Base-by-base conservation (phyloP, 495 filamentous ascomycete genomes). In the Choiromyces venosus region DNA sequence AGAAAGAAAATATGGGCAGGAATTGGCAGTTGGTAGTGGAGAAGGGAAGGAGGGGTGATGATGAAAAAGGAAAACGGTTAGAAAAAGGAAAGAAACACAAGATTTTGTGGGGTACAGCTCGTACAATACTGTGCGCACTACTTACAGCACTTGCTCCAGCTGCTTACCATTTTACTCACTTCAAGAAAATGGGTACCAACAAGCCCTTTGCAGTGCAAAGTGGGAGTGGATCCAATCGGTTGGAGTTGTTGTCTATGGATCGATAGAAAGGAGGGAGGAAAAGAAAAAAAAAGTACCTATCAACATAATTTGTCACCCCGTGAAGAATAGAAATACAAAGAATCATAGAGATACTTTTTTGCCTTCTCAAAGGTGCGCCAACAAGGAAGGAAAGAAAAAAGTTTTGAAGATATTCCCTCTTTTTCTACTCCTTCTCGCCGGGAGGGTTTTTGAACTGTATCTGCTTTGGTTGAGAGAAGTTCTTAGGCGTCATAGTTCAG, bases 31-130 rank as follows among this genome's bases (percentile, higher is more conserved):
- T n/a, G n/a, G n/a, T 2, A 9, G n/a, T 56, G 44, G 44, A 52
- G 44, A 52, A n/a, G 44, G 21, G 44, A 52, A n/a, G 44, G 21
- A n/a, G 44, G 44, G 44, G 46, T 25, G 21, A n/a, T 61, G 52
- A 5, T 52, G 21, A 52, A 52, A 61, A 61, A 61, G 52, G 52
- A 61, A 61, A 61, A 29, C 52, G 52, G n/a, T 61, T 29, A 16
- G 52, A 29, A 61, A 61, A 61, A 61, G 52, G 52, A 61, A 61
- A 61, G n/a, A 61, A 61, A 56, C n/a, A 16, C 52, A 52, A 9
- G 9, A 61, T 29, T 61, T 61, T 61, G 52, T 61, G 52, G 52
- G 52, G 52, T 61, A 61, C 52, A 61, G 52, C 52, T 61, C 52
- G 9, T 16, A 29, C n/a, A 29, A 25, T 61, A 25, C 52, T 29